phyloP scores from a whole-genome alignment of 257 asterid species.

The Nemophila menziesii region DNA sequence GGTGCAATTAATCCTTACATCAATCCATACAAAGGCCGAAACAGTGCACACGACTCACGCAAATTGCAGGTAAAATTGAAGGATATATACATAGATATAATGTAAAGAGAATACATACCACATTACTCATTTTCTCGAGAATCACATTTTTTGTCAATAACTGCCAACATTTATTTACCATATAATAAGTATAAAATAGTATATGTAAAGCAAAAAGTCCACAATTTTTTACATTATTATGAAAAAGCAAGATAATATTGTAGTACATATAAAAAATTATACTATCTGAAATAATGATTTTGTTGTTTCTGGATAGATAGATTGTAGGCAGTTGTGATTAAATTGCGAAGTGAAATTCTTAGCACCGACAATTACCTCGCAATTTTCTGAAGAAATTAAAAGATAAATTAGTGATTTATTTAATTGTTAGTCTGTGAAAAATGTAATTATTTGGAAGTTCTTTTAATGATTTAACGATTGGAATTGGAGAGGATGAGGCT shows the following conservation, averaged over 20 bases:
- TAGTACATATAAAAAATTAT: background rate
- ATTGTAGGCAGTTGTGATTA: slow-evolving; percentile 28
- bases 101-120: slow-evolving; percentile 23
- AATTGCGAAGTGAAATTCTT: slow-evolving; percentile 35
- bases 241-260: background rate
- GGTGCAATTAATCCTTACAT: background rate
- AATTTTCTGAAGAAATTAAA: slow-evolving; percentile 40
- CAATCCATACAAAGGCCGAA: background rate
- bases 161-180: slow-evolving; percentile 17
- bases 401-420: background rate
- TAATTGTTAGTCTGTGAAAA: background rate
- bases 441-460: background rate
- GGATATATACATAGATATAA: background rate
- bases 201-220: background rate
- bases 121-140: slow-evolving; percentile 12
- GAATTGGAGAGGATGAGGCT: slow-evolving; percentile 35
- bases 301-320: slow-evolving; percentile 39
- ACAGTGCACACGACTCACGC: background rate
- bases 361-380: slow-evolving; percentile 53
- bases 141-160: slow-evolving; percentile 25
- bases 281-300: slow-evolving; percentile 41
- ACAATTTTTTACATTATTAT: too few species aligned
- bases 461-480: slow-evolving; percentile 31
- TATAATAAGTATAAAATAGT: background rate
- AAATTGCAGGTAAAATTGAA: background rate